Base-by-base conservation (phyloP, 1,284 basidiomycete species). In the Trichosporon ovoides region DNA sequence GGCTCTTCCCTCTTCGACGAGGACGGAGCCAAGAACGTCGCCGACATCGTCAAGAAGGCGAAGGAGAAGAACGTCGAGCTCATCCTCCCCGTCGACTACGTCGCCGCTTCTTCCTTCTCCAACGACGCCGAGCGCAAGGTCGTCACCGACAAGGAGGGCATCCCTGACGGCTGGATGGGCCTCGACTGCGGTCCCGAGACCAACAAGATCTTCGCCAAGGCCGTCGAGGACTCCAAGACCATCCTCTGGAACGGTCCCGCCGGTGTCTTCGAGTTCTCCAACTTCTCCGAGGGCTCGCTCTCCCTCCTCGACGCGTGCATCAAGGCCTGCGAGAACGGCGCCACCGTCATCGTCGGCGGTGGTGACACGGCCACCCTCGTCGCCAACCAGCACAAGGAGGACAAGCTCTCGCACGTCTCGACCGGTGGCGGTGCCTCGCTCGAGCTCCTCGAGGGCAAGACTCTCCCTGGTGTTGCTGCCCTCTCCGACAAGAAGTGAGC, bases 231-330 rank as follows among this genome's bases (percentile, higher is more conserved):
- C 72, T 83, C 92, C 63, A 98, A 94, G 84, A 98, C 96, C 50
- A 94, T 98, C 76, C 86, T 98, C 60, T 98, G 95, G 94, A 98
- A 98, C 77, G 95, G 92, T 53, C 94, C 95, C 38, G 89, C 95
- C 48, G 95, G 95, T 71, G 95, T 98, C 34, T 98, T 98, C 77
- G 95, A 98, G 79, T 96, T 98, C 82, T 84, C 88, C 53, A 86
- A 86, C 50, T 98, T 98, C 70, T 88, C 93, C 10, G 81, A 81
- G 43, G 95, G 94, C 49, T 96, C 93, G 18, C 85, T 86, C 74
- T 80, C 87, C 18, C 85, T 97, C 59, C 86, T 98, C 38, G 85
- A 92, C 59, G 92, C 91, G 38, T 87, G 85, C 68, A 84, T 96
- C 69, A 87, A 93, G 74, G 94, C 95, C 24, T 89, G 90, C 57